These are phyloP conservation scores for Massarina eburnea DNA, from an alignment of 2,329 filamentous ascomycete genomes.

Conservation along the genomic window DNA sequence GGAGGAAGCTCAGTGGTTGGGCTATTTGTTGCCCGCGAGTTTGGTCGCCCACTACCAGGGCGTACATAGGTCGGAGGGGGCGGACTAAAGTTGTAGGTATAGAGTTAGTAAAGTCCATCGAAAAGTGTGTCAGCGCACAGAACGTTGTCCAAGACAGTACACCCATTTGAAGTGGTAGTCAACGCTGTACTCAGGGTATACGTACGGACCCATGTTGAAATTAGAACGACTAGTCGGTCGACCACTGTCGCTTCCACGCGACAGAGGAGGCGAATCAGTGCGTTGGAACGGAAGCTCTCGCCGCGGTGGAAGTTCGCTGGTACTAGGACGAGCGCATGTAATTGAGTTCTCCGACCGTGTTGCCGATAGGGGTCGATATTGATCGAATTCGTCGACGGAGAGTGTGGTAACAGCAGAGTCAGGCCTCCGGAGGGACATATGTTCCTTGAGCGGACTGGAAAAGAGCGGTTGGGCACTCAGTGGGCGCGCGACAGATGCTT, in stretches of 20 bases:
- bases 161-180: too few species aligned
- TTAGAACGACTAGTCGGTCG: conserved; percentile 26
- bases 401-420: conserved; percentile 20
- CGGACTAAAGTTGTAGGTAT: too few species aligned
- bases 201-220: conserved; percentile 30
- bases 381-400: neutral
- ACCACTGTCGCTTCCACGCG: conserved; percentile 24
- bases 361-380: neutral
- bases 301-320: conserved; percentile 35
- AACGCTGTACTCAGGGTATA: too few species aligned
- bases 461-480: conserved; percentile 17
- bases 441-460: conserved; percentile 22
- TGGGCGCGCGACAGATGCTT: conserved; percentile 16
- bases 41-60: conserved; percentile 18
- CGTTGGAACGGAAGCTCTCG: conserved; percentile 46
- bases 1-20: conserved; percentile 35
- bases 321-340: conserved; percentile 17
- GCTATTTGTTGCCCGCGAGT: conserved; percentile 16
- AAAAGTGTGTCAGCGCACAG: too few species aligned
- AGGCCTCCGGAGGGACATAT: conserved; percentile 27
- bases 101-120: too few species aligned
- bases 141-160: too few species aligned
- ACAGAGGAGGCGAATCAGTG: conserved; percentile 27
- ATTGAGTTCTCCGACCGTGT: conserved; percentile 21
- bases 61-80: conserved; percentile 28